A percentile compares a stretch with the other conserved stretches of the same genome.
These are phyloP conservation scores for Kregervanrija delftensis DNA, from an alignment of 805 yeast species.

Conservation along the genomic window DNA sequence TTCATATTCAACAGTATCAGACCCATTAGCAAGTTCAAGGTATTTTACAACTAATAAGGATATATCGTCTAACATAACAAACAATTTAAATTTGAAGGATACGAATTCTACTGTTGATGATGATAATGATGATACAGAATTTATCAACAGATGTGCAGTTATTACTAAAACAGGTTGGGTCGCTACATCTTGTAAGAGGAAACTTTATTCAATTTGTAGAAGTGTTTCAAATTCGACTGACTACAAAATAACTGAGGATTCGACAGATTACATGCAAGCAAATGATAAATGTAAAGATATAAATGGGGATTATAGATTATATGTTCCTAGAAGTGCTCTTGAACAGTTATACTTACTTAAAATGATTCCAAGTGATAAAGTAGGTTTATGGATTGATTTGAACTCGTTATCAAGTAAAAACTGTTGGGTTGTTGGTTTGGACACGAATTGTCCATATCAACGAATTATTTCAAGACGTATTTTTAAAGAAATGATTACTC, in stretches of 20 bases:
- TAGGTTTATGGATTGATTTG: constrained; percentile 69
- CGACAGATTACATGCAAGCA: constrained; percentile 40
- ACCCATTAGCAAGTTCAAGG: background rate
- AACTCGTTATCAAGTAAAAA: constrained; percentile 66
- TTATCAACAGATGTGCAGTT: constrained; percentile 34
- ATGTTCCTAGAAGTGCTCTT: constrained; percentile 44
- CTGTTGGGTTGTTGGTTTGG: constrained; percentile 89
- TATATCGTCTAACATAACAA: background rate
- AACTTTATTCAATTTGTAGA: constrained; percentile 51
- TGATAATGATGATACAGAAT: constrained; percentile 15
- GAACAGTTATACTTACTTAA: constrained; percentile 31
- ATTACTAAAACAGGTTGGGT: constrained; percentile 47
- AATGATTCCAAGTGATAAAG: constrained; percentile 17
- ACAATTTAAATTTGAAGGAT: background rate
- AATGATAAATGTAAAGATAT: constrained; percentile 21
- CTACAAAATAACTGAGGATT: constrained; percentile 36
- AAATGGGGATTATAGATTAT: constrained; percentile 28
- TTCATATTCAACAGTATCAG: background rate
- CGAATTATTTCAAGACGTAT: constrained; percentile 44
- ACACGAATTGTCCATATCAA: constrained; percentile 73
- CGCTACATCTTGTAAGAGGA: constrained; percentile 59
- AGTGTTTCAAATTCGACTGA: constrained; percentile 29
- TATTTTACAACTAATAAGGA: background rate
- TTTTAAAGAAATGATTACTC: constrained; percentile 58
- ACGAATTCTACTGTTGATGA: constrained; percentile 2